Evolutionary conservation across 257 asterid genomes (phyloP), one percentile per base, ranked within the genome.

Genomic region (Forsythia viridissima): DNA sequence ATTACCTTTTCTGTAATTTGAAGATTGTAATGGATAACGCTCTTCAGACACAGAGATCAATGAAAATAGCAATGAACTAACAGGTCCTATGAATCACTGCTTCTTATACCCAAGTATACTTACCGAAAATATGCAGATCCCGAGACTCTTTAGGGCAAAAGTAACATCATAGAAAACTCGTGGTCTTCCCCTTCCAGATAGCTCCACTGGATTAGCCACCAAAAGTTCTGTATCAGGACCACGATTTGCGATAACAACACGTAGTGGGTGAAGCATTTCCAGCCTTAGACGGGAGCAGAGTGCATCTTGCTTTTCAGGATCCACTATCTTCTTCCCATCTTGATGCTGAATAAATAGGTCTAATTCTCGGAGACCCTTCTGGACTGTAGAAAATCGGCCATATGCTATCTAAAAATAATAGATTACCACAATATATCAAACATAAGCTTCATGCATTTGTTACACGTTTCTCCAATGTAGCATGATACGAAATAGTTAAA

Each of bases 211-310:
- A 83, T 94, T 94, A 77, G 97, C 94, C 13, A 91, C 92, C 86
- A 92, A 72, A 82, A 94, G 94, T 82, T 94, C 96, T 8, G 96
- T 82, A 77, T 94, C 97, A 52, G 97, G 97, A 41, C 98, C 97
- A 52, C 92, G 93, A 48, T 86, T 80, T 61, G 91, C 79, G 77
- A 94, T 85, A 34, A 89, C 84, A 71, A 92, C 98, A 65, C 93
- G 96, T 76, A 92, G 83, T 20, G 97, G 94, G 52, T 94, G 96
- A 87, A 94, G 93, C 89, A 94, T 81, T 85, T 94, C 97, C 75
- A 81, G 80, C 83, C 90, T 90, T 75, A 94, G 81, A 72, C 85
- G 81, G 8, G 89, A 88, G 84, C 94, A 90, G n/a, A 94, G 71
- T 11, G 87, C 84, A 0, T 91, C 92, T 85, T 87, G 92, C 85